These are phyloP conservation scores for Moesziomyces aphidis DNA, from an alignment of 1,284 basidiomycete genomes.

Conservation along the genomic window DNA sequence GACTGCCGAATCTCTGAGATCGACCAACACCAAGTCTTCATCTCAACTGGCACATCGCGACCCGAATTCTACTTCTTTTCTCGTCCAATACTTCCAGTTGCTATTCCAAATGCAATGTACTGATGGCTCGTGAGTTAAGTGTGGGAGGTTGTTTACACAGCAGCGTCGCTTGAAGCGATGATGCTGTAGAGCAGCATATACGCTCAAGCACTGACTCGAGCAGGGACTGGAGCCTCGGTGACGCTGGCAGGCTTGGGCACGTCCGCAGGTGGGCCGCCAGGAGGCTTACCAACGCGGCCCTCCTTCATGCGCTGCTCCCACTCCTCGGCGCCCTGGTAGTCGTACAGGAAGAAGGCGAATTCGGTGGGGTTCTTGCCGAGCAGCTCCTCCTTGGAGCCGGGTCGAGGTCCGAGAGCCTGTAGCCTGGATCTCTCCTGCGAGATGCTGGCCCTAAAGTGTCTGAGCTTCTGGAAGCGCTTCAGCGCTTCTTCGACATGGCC, in stretches of 20 bases:
- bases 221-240: slow-evolving; percentile 72
- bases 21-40: too few relatives aligned
- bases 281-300: slow-evolving; percentile 73
- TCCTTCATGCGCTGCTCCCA: slow-evolving; percentile 60
- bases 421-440: slow-evolving; percentile 56
- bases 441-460: slow-evolving; percentile 56
- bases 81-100: too few relatives aligned
- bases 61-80: too few relatives aligned
- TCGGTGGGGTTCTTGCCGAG: slow-evolving; percentile 46
- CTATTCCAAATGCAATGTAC: too few relatives aligned
- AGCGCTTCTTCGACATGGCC: slow-evolving; percentile 35
- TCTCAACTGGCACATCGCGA: too few relatives aligned
- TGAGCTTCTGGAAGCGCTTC: slow-evolving; percentile 39
- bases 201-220: background rate
- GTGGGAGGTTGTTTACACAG: too few relatives aligned
- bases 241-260: background rate
- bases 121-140: too few relatives aligned
- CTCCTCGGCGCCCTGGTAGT: slow-evolving; percentile 56
- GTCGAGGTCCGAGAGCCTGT: slow-evolving; percentile 38
- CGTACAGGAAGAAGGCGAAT: slow-evolving; percentile 52
- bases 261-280: background rate
- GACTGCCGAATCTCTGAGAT: too few relatives aligned
- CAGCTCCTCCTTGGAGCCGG: slow-evolving; percentile 14
- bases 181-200: too few relatives aligned
- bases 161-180: too few relatives aligned